phyloP scores from a whole-genome alignment of 2,329 filamentous ascomycete genomes.

The Alternaria postmessia region DNA sequence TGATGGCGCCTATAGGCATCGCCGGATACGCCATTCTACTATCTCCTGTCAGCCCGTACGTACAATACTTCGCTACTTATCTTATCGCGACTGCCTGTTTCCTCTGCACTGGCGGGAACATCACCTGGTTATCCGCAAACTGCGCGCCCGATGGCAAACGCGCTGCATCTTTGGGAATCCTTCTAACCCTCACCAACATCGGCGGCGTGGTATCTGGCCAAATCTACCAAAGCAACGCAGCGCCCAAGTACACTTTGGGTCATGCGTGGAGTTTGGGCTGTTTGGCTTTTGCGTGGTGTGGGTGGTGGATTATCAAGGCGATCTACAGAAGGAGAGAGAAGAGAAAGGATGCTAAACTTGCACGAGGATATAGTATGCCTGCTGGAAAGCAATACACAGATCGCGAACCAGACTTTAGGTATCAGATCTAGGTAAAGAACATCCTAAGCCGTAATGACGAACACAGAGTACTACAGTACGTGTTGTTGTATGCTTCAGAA shows the following conservation, averaged over 20 bases:
- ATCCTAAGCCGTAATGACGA: rapidly evolving
- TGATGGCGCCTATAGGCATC: conserved; percentile 43
- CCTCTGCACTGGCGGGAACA: conserved; percentile 46
- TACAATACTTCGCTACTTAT: conserved; percentile 45
- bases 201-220: conserved; percentile 46
- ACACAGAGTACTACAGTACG: not conserved
- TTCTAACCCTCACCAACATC: conserved; percentile 45
- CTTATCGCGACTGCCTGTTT: conserved; percentile 46
- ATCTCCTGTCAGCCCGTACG: conserved; percentile 32
- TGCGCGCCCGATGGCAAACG: conserved; percentile 45
- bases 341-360: conserved; percentile 41
- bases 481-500: not conserved
- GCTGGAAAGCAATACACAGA: conserved; percentile 35
- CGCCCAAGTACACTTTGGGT: conserved; percentile 38
- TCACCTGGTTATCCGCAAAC: conserved; percentile 45
- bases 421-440: conserved; percentile 27
- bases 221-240: conserved; percentile 42
- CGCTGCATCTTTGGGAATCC: conserved; percentile 43
- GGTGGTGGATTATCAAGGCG: conserved; percentile 48
- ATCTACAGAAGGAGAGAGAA: conserved; percentile 46
- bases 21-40: conserved; percentile 44
- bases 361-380: conserved; percentile 28
- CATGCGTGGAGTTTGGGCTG: conserved; percentile 52
- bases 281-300: conserved; percentile 48
- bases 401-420: conserved; percentile 42